Percentiles rank a stretch among this genome's conserved stretches.
Conservation (phyloP, 129 eudicot species). For the Solidago caesia region DNA sequence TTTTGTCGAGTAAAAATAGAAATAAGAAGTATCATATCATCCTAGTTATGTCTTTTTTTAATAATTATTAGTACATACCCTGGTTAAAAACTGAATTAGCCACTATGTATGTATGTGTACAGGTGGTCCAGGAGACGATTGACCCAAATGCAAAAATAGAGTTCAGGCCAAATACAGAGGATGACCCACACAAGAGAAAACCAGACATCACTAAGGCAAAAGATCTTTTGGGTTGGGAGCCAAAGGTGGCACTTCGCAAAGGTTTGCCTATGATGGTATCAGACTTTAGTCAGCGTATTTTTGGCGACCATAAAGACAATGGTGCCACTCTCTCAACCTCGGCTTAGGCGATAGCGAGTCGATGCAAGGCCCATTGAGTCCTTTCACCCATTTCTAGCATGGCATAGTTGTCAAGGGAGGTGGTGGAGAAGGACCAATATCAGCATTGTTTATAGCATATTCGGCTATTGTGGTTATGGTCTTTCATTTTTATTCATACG, state of each 20-base stretch:
- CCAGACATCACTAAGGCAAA: constrained; percentile 90
- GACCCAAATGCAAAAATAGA: constrained; percentile 84
- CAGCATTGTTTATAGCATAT: too few relatives aligned
- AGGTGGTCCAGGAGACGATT: constrained; percentile 95
- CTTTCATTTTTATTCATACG: too few relatives aligned
- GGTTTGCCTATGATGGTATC: constrained; percentile 84
- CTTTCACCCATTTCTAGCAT: neutral
- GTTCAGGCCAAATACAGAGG: constrained; percentile 90
- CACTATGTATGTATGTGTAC: neutral
- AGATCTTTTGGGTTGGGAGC: constrained; percentile 92
- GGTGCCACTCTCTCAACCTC: constrained; percentile 7
- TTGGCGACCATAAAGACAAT: constrained; percentile 59
- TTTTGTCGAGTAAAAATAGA: neutral
- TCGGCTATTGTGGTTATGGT: too few relatives aligned
- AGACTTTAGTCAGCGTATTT: constrained; percentile 71
- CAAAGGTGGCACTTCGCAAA: constrained; percentile 72
- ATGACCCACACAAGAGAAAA: constrained; percentile 96
- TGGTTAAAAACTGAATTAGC: neutral
- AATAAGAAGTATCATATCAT: neutral
- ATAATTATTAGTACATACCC: neutral
- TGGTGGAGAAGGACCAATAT: too few relatives aligned
- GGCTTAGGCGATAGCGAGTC: neutral
- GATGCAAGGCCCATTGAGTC: neutral
- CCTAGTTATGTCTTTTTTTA: neutral
- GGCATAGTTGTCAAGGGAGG: too few relatives aligned